A percentile compares a stretch with the other conserved stretches of the same genome.
phyloP scores from a whole-genome alignment of 2,329 filamentous ascomycete genomes.

The Drechslerella stenobrocha region DNA sequence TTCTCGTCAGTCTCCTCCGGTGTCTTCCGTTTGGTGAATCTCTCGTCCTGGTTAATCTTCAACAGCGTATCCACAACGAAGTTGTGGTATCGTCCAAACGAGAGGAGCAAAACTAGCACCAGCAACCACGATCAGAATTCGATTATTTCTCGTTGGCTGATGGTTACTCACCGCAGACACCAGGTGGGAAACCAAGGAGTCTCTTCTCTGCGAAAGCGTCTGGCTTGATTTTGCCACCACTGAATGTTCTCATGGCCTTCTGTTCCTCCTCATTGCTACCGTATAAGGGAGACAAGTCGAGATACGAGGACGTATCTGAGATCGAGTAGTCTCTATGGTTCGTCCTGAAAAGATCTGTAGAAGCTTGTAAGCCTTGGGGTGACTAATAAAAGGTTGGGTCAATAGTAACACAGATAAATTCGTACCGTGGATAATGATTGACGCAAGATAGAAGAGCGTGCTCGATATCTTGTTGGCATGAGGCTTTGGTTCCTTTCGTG shows the following conservation, averaged over 20 bases:
- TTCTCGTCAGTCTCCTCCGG: constrained; percentile 57
- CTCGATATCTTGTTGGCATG: constrained; percentile 59
- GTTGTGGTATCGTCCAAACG: constrained; percentile 57
- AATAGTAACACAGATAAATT: not conserved
- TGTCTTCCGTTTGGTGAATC: constrained; percentile 53
- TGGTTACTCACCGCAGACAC: constrained; percentile 59
- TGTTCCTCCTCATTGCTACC: constrained; percentile 68
- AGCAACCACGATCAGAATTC: not conserved
- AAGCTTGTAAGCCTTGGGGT: not conserved
- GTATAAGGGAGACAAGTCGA: constrained; percentile 62
- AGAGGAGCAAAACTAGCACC: constrained; percentile 50
- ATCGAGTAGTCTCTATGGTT: constrained; percentile 56
- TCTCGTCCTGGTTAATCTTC: constrained; percentile 58
- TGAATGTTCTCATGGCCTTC: constrained; percentile 63
- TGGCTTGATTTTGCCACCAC: constrained; percentile 61
- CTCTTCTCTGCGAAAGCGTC: constrained; percentile 62
- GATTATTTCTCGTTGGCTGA: too few relatives aligned
- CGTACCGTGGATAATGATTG: constrained; percentile 61
- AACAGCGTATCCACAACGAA: constrained; percentile 56
- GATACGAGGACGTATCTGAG: constrained; percentile 61
- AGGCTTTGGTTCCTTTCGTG: constrained; percentile 42
- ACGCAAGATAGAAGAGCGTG: constrained; percentile 60
- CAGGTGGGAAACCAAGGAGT: constrained; percentile 61
- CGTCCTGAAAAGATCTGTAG: constrained; percentile 62
- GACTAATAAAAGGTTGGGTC: not conserved